These are phyloP conservation scores for Sordaria brevicollis DNA, from an alignment of 495 filamentous ascomycete genomes.

Conservation along the genomic window DNA sequence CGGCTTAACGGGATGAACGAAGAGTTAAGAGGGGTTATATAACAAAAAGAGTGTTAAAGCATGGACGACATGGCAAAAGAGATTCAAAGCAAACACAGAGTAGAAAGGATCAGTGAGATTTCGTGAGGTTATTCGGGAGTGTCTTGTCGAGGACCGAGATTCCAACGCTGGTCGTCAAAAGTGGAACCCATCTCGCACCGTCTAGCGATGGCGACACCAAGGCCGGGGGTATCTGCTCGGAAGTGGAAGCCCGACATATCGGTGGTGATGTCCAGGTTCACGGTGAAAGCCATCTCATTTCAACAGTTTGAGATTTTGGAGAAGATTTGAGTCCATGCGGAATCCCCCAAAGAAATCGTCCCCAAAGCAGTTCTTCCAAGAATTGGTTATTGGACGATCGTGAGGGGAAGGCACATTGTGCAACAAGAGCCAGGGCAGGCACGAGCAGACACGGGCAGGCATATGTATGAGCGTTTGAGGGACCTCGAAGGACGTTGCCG, in stretches of 20 bases:
- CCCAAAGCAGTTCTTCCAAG: not conserved
- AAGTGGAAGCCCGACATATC: not conserved
- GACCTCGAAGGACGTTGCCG: not conserved
- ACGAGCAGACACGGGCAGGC: no score
- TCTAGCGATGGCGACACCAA: not conserved
- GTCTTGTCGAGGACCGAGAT: not conserved
- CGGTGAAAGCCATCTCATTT: no score
- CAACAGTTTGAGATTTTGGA: no score
- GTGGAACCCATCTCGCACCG: not conserved
- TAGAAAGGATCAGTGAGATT: no score
- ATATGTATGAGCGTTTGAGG: no score
- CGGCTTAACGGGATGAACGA: not conserved
- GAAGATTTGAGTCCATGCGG: no score
- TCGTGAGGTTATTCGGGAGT: no score
- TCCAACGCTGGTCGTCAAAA: not conserved
- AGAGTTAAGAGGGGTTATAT: not conserved
- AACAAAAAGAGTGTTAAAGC: not conserved
- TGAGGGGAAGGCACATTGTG: not conserved
- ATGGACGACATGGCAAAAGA: no score
- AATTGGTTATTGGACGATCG: not conserved
- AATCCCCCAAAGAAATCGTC: no score
- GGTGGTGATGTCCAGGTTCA: not conserved
- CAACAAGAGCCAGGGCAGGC: no score
- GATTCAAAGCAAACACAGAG: no score
- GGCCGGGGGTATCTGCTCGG: no score